Percentiles rank a stretch among this genome's conserved stretches.
These are phyloP conservation scores for Ocimum tenuiflorum DNA, from an alignment of 257 asterid species.

Conservation along the genomic window DNA sequence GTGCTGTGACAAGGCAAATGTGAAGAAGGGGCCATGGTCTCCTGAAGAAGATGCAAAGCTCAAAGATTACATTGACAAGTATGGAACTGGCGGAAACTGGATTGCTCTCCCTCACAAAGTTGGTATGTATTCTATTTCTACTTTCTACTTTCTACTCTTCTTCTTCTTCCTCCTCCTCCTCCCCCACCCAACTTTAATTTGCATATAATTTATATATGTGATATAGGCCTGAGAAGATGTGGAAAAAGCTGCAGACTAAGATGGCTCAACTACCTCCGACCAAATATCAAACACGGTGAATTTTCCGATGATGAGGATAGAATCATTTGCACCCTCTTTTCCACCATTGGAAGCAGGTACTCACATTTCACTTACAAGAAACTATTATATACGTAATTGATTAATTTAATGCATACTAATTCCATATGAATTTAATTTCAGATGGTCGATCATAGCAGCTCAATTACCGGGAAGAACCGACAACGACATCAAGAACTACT, in stretches of 20 bases:
- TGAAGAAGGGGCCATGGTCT: conserved; percentile 91
- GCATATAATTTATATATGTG: too few relatives aligned
- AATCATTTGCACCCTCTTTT: conserved; percentile 58
- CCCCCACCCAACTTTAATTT: too few relatives aligned
- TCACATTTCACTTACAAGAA: neutral
- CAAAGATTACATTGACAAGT: conserved; percentile 50
- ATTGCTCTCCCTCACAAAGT: conserved; percentile 38
- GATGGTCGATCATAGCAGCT: conserved; percentile 65
- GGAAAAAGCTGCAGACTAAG: conserved; percentile 84
- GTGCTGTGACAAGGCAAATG: conserved; percentile 81
- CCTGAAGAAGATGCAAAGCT: conserved; percentile 83
- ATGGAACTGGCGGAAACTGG: conserved; percentile 85
- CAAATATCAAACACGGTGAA: conserved; percentile 75
- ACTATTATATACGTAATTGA: too few relatives aligned
- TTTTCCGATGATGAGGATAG: conserved; percentile 66
- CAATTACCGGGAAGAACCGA: conserved; percentile 82
- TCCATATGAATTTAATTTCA: neutral
- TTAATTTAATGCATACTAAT: too few relatives aligned
- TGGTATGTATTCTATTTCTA: neutral
- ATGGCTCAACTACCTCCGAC: conserved; percentile 87
- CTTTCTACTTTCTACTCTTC: too few relatives aligned
- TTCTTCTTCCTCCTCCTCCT: too few relatives aligned
- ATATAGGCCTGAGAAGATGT: conserved; percentile 55
- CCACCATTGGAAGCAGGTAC: conserved; percentile 83
- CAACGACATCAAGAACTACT: conserved; percentile 78